Evolutionary conservation across 768 basidiomycete species (phyloP), one percentile per base, ranked within the genome.

Genomic region (Tylopilus rubrobrunneus): DNA sequence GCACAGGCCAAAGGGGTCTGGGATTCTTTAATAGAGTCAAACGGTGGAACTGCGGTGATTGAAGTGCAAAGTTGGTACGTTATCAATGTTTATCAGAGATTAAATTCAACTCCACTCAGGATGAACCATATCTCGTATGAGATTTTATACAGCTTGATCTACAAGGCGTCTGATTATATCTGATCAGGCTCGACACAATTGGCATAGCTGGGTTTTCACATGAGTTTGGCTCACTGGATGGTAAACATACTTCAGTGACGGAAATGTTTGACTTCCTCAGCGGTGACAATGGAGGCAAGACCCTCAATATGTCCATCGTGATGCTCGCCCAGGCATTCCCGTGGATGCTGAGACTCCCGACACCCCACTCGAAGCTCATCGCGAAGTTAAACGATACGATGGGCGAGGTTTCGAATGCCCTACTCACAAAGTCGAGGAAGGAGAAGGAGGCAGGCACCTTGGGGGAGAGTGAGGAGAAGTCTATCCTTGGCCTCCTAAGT

Each of bases 11-110:
- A 71, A 62, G 53, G 60, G 1, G 48, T 52, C 23, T 74, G 72
- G 72, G 71, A 73, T 10, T 49, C 58, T 2, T 44, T 62, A 19
- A 56, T 72, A 2, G 65, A 69, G 29, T 46, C 62, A n/a, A 49
- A 17, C 3, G 55, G 60, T 2, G 49, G 50, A n/a, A 66, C 69
- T 23, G 63, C 68, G 0, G 34, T 74, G 6, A 76, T 81, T 31
- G 77, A 82, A 41, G 78, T 81, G 12, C 76, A 81, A 54, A 66
- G 58, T 42, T 81, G 80, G 77, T 76, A 41, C 7, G 67, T 27
- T 2, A n/a, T 27, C 7, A 3, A n/a, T 17, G 15, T 23, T 23
- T 53, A 2, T 36, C 25, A 5, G 14, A 28, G 36, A 41, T 8
- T 6, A 14, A 37, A 31, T 3, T 27, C 14, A 5, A 50, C 15